phyloP scores from a whole-genome alignment of 805 yeast species.

The Pichia thaimueangensis region DNA sequence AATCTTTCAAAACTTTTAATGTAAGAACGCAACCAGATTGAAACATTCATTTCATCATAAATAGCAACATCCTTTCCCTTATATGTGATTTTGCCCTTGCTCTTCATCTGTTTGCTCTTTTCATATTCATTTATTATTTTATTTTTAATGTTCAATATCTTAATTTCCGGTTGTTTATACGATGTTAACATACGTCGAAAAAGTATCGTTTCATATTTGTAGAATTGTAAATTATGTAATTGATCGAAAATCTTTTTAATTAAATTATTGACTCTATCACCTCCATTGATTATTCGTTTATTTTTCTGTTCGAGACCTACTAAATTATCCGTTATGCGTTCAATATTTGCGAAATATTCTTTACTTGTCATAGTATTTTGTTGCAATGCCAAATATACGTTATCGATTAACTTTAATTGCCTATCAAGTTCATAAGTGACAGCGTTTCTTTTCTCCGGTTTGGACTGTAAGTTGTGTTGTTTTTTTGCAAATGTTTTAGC shows the following conservation, averaged over 20 bases:
- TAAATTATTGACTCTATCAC: constrained; percentile 1
- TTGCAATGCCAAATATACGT: constrained; percentile 2
- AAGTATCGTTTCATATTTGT: constrained; percentile 7
- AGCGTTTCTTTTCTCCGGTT: not conserved
- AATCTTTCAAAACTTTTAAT: constrained; percentile 7
- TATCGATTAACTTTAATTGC: not conserved
- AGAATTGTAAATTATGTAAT: constrained; percentile 13
- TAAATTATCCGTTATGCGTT: not conserved
- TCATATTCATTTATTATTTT: constrained; percentile 7
- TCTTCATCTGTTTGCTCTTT: not conserved
- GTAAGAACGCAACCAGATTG: constrained; percentile 5
- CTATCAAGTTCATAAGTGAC: not conserved
- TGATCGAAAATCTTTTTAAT: constrained; percentile 15
- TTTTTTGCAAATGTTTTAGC: not conserved
- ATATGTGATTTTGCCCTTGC: not conserved
- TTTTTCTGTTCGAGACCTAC: not conserved
- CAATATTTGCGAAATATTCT: not conserved
- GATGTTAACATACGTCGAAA: constrained; percentile 10
- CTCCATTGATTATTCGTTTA: not conserved
- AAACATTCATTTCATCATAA: not conserved
- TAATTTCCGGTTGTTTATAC: not conserved
- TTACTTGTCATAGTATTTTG: not conserved
- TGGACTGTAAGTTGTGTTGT: not conserved
- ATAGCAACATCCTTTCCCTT: not conserved
- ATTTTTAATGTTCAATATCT: constrained; percentile 2